Percentiles rank a stretch among this genome's conserved stretches.
phyloP scores from a whole-genome alignment of 2,329 filamentous ascomycete genomes.

The Colletotrichum spaethianum region DNA sequence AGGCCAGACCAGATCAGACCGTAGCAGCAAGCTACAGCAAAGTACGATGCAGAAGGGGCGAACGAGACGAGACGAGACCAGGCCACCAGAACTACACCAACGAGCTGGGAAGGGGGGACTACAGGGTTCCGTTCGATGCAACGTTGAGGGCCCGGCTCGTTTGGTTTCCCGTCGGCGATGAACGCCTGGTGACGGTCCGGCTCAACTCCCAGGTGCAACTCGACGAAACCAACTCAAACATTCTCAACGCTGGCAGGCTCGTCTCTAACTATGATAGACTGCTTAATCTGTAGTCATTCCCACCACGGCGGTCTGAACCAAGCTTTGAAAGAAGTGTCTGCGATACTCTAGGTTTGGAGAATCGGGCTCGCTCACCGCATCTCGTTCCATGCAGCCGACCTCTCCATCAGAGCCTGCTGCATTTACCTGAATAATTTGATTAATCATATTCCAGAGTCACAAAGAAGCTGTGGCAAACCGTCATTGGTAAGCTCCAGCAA shows the following conservation, averaged over 20 bases:
- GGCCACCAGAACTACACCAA: background rate
- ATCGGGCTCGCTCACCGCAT: conserved; percentile 27
- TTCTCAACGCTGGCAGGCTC: background rate
- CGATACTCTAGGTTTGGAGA: background rate
- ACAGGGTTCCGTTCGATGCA: conserved; percentile 10
- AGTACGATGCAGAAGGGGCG: background rate
- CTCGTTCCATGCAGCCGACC: conserved; percentile 11
- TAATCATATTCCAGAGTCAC: conserved; percentile 23
- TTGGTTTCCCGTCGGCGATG: background rate
- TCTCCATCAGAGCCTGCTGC: conserved; percentile 20
- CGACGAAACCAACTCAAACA: background rate
- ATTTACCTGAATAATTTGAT: background rate
- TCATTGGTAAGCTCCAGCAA: conserved; percentile 29
- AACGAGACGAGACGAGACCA: background rate
- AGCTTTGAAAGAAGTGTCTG: background rate
- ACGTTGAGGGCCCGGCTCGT: conserved; percentile 12
- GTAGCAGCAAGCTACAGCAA: background rate
- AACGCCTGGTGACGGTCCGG: background rate
- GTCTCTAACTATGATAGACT: background rate
- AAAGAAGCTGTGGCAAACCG: conserved; percentile 29
- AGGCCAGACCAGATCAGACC: background rate
- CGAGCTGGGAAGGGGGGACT: background rate
- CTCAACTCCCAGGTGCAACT: background rate
- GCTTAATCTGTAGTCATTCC: background rate
- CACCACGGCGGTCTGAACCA: background rate